A percentile compares a stretch with the other conserved stretches of the same genome.
These are phyloP conservation scores for Daldinia childiae DNA, from an alignment of 495 filamentous ascomycete genomes.

Conservation along the genomic window DNA sequence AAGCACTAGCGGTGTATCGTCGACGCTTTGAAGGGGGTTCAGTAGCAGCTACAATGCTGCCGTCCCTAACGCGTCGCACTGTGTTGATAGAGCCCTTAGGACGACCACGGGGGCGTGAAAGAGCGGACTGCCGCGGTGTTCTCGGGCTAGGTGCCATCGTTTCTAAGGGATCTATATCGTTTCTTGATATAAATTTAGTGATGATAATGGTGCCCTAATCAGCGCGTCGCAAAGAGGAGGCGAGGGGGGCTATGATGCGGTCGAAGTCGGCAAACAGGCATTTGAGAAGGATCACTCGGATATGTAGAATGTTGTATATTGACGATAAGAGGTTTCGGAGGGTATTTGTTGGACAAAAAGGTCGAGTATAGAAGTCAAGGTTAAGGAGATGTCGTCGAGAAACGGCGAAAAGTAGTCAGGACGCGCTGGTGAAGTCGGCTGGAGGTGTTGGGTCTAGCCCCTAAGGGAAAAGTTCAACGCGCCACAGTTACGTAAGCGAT, in stretches of 20 bases:
- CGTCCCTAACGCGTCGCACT: conserved; percentile 52
- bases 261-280: conserved; percentile 45
- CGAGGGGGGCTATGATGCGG: conserved; percentile 46
- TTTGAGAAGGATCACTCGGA: conserved; percentile 41
- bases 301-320: not conserved
- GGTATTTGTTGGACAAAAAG: conserved; percentile 8
- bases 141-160: conserved; percentile 56
- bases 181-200: conserved; percentile 38
- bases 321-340: not conserved
- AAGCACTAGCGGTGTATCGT: conserved; percentile 78
- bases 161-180: conserved; percentile 9
- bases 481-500: conserved; percentile 41
- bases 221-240: conserved; percentile 49
- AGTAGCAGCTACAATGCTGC: conserved; percentile 53
- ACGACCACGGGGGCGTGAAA: conserved; percentile 55
- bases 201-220: conserved; percentile 43
- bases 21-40: conserved; percentile 64
- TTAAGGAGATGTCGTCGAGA: conserved; percentile 38
- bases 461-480: conserved; percentile 39
- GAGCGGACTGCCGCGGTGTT: conserved; percentile 53
- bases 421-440: conserved; percentile 45
- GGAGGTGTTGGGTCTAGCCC: conserved; percentile 42
- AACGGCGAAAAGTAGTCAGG: conserved; percentile 41
- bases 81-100: conserved; percentile 55
- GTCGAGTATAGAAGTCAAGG: conserved; percentile 14